Base-by-base conservation (phyloP, 2,329 filamentous ascomycete species). In the Curvularia lunata region DNA sequence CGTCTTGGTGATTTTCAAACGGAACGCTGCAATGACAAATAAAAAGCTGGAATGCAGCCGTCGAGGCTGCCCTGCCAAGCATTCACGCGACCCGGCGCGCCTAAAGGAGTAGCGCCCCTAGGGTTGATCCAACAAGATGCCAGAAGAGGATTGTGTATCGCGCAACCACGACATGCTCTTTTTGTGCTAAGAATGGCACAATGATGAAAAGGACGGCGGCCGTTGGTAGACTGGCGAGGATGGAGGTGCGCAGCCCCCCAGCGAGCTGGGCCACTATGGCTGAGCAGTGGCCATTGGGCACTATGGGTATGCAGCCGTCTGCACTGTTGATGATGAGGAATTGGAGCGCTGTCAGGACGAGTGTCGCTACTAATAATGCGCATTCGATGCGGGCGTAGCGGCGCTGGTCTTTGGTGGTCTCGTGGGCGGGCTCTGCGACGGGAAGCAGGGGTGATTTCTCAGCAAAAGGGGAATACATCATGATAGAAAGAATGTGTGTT, bases 71-170 rank as follows among this genome's bases (percentile, higher is more conserved):
- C 56, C 56, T 37, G 46, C 40, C 34, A 6, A 48, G 19, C 49
- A 43, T 50, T 28, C 49, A 18, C 34, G 46, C 49, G 34, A 54
- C 32, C 54, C 23, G 41, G 34, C 48, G 38, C 30, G 37, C 49
- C 42, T 62, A 65, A 50, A 56, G 37, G 37, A 66, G 45, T 55
- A 66, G 45, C 38, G 67, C 66, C 6, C 66, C 68, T 50, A 58
- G 53, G 28, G 60, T 61, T 32, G 65, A 60, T 19, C 68, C 65
- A 16, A 64, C 47, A 23, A 71, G 59, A 53, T 71, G 71, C 49
- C 63, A 66, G 23, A 71, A 57, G 32, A 71, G 47, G 5, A 65
- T 59, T 27, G 64, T 46, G 38, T 70, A 70, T 38, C 67, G 59
- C 40, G 54, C 61, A 40, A 61, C 49, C 2, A 61, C 58, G 12